These are phyloP conservation scores for Diaporthe destruens DNA, from an alignment of 2,329 filamentous ascomycete species.

Conservation along the genomic window DNA sequence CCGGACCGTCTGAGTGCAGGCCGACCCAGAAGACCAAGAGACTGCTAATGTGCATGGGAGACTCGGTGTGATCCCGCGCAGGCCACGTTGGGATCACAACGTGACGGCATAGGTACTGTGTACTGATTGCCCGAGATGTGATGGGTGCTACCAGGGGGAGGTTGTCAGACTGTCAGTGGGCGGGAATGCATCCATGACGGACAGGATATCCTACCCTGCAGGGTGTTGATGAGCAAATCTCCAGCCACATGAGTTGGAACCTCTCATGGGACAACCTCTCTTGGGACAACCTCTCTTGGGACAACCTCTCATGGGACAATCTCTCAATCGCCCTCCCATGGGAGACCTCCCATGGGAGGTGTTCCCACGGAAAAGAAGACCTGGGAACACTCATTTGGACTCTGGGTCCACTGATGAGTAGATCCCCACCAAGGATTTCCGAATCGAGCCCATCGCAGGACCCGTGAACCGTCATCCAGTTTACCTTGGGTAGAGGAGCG, in stretches of 20 bases:
- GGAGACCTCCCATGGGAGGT: no score
- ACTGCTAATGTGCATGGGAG: conserved; percentile 11
- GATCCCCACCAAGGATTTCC: conserved; percentile 14
- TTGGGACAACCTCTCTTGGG: no score
- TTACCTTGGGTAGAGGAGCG: neutral
- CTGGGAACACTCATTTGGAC: neutral
- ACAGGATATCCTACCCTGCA: neutral
- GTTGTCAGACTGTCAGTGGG: neutral
- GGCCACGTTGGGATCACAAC: conserved; percentile 7
- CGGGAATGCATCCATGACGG: neutral
- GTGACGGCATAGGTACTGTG: neutral
- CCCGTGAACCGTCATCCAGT: neutral
- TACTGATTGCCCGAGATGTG: neutral
- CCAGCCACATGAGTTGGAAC: no score
- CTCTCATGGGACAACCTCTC: neutral
- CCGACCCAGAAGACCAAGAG: neutral
- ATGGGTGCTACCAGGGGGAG: neutral
- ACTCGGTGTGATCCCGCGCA: conserved; percentile 26
- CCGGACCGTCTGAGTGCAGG: neutral
- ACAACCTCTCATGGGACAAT: neutral
- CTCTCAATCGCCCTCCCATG: no score
- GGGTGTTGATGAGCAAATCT: neutral
- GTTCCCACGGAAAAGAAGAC: neutral
- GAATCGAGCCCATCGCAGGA: neutral
- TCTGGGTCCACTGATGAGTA: neutral